Evolutionary conservation across 768 basidiomycete species (phyloP), one percentile per base, ranked within the genome.

Genomic region (Grammothele lineata): DNA sequence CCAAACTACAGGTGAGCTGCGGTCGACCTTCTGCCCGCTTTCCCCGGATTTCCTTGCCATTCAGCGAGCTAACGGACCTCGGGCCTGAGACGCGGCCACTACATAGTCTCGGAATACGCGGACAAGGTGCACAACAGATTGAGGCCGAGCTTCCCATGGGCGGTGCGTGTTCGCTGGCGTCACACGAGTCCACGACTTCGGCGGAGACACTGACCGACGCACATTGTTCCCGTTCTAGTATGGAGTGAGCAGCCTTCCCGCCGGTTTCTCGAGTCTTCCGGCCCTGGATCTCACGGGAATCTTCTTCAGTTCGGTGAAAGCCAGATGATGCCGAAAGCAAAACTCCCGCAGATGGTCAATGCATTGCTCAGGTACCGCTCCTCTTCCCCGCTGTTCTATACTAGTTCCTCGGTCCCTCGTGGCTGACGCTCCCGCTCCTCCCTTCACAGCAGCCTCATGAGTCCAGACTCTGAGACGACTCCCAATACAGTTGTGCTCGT

Each of bases 401-500:
- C n/a, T n/a, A n/a, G n/a, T n/a, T n/a, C n/a, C n/a, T n/a, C n/a
- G n/a, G n/a, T n/a, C n/a, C n/a, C n/a, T n/a, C n/a, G n/a, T n/a
- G n/a, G n/a, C n/a, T n/a, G n/a, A n/a, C n/a, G n/a, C n/a, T n/a
- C n/a, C n/a, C n/a, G n/a, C n/a, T n/a, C 24, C 11, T 36, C 36
- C 44, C 21, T 47, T 38, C 40, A 51, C 68, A 88, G 86, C 55
- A 85, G 84, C 57, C 74, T 90, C 18, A 69, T 78, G 5, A 85
- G 80, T 55, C 89, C 88, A 0, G 87, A 90, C 58, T 82, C 85
- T 1, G 89, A 92, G 57, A 83, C 78, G 12, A 65, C 70, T 0
- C 61, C 83, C 19, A 91, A 91, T 57, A 70, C 70, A 17, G 77
- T 92, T 27, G 84, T 91, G 14, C 69, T 92, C 5, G 77, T 92